Base-by-base conservation (phyloP, 148 eudicot species). In the Rhododendron mucronatum region DNA sequence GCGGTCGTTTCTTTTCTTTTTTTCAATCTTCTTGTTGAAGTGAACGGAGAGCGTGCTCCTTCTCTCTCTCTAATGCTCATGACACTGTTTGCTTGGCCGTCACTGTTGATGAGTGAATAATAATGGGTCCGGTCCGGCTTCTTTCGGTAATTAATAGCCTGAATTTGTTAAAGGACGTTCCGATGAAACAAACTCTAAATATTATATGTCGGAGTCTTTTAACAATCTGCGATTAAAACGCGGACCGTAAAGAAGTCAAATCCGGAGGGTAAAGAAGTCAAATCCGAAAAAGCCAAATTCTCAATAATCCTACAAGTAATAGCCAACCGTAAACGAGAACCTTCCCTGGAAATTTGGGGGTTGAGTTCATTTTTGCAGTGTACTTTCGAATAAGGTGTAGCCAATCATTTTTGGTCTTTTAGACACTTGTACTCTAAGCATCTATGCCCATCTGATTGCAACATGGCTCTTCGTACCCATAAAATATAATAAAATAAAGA, bases 1-100 rank as follows among this genome's bases (percentile, higher is more conserved):
- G 86, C 53, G 81, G 73, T 63, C 51, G 75, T 63, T 61, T 65
- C 39, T 39, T 30, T 48, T 78, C 44, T 41, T 71, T 5, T n/a
- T 33, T 47, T 5, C 69, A 47, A 2, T 21, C 53, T 57, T 85
- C 6, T 51, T 28, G 39, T 80, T 80, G 82, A 51, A 80, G 82
- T 51, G 82, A 80, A 51, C 39, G 51, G 65, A 28, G 35, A 80
- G 82, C 82, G 5, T 5, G 63, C 26, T 7, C 7, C 55, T 18
- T 26, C 59, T 47, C 61, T 51, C 39, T 26, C 59, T 50, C 39
- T 44, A 1, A 47, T 47, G 50, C 50, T 47, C 11, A 47, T 28
- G 28, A 33, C 30, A 35, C 48, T 35, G 74, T 47, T 83, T 55
- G 84, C 86, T 87, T 84, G 26, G 75, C 67, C 71, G 86, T 84